Percentiles rank a stretch among this genome's conserved stretches.
These are phyloP conservation scores for Colletotrichum musicola DNA, from an alignment of 2,329 filamentous ascomycete genomes.

Conservation along the genomic window DNA sequence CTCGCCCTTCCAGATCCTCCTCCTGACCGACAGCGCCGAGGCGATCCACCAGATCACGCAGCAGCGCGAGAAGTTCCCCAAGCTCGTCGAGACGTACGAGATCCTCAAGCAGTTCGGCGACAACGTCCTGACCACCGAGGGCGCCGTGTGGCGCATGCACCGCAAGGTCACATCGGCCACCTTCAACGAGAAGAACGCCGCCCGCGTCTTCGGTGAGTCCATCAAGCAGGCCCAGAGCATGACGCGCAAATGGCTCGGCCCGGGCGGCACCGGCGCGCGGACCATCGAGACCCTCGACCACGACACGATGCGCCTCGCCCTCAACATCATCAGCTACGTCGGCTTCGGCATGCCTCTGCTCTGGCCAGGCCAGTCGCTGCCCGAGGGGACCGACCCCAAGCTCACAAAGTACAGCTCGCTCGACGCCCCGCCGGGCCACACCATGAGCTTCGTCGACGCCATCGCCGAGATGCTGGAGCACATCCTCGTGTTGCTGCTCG, in stretches of 20 bases:
- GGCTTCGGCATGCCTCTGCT: slow-evolving; percentile 75
- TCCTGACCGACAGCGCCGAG: slow-evolving; percentile 74
- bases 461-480: slow-evolving; percentile 72
- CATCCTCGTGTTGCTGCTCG: slow-evolving; percentile 71
- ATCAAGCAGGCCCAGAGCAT: slow-evolving; percentile 72
- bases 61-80: slow-evolving; percentile 78
- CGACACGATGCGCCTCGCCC: slow-evolving; percentile 74
- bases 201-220: slow-evolving; percentile 72
- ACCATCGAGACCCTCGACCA: slow-evolving; percentile 69
- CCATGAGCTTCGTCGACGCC: slow-evolving; percentile 75
- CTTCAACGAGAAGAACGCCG: slow-evolving; percentile 83
- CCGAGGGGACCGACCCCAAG: slow-evolving; percentile 56
- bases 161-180: slow-evolving; percentile 78
- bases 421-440: slow-evolving; percentile 64
- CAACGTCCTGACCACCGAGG: slow-evolving; percentile 80
- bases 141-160: slow-evolving; percentile 77
- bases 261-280: slow-evolving; percentile 45
- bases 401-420: slow-evolving; percentile 63
- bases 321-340: slow-evolving; percentile 73
- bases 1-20: slow-evolving; percentile 63
- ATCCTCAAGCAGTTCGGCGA: slow-evolving; percentile 71
- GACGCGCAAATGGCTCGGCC: slow-evolving; percentile 68
- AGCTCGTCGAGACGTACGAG: slow-evolving; percentile 71
- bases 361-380: slow-evolving; percentile 72
- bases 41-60: slow-evolving; percentile 74